phyloP scores from a whole-genome alignment of 768 basidiomycete genomes.

The Lactarius evosmus region DNA sequence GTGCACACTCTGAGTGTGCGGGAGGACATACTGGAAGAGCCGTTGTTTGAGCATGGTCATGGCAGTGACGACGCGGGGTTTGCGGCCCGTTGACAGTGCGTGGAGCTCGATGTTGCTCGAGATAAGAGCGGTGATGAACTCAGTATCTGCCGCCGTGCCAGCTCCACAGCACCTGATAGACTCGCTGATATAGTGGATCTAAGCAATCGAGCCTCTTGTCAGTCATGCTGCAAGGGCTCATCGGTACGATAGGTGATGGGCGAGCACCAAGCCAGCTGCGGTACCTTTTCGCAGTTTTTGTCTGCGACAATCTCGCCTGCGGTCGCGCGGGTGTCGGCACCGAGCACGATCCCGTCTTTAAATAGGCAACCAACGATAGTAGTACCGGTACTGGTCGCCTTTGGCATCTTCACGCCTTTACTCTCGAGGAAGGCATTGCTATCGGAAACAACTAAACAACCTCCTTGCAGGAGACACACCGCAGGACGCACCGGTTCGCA shows the following conservation, averaged over 20 bases:
- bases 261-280: background rate
- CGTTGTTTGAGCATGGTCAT: constrained; percentile 99
- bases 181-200: constrained; percentile 98
- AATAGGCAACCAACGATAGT: constrained; percentile 97
- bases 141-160: constrained; percentile 98
- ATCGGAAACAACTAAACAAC: background rate
- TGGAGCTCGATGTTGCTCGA: constrained; percentile 96
- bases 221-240: background rate
- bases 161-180: constrained; percentile 97
- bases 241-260: background rate
- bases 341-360: constrained; percentile 88
- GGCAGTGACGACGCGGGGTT: constrained; percentile 91
- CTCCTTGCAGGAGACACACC: constrained; percentile 41
- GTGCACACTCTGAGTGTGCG: background rate
- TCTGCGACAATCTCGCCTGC: constrained; percentile 93
- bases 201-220: background rate
- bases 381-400: constrained; percentile 90
- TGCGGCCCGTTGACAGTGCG: constrained; percentile 82
- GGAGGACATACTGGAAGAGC: constrained; percentile 68
- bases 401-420: constrained; percentile 72
- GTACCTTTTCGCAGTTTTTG: constrained; percentile 99
- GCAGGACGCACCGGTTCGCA: constrained; percentile 52
- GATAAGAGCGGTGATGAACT: constrained; percentile 91
- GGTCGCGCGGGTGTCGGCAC: constrained; percentile 95
- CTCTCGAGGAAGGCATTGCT: constrained; percentile 72